phyloP scores from a whole-genome alignment of 1,139 yeast species.

The Ogataea hybrid region DNA sequence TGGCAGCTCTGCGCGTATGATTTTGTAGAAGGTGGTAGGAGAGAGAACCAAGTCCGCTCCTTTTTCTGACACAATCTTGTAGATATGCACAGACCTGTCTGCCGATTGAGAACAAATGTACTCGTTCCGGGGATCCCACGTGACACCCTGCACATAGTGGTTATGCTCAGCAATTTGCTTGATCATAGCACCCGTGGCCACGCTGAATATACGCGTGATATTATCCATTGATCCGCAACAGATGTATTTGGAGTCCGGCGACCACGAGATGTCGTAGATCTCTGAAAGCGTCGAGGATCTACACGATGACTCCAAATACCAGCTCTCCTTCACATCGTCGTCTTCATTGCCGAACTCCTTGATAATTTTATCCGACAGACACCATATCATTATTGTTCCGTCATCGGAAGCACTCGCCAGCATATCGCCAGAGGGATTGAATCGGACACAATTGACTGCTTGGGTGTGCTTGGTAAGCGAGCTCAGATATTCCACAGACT shows the following conservation, averaged over 20 bases:
- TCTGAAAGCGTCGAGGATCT: slow-evolving; percentile 63
- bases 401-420: slow-evolving; percentile 96
- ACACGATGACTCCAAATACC: slow-evolving; percentile 60
- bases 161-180: slow-evolving; percentile 68
- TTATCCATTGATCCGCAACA: slow-evolving; percentile 95
- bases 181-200: slow-evolving; percentile 56
- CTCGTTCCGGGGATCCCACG: slow-evolving; percentile 87
- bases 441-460: slow-evolving; percentile 90
- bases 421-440: slow-evolving; percentile 61
- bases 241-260: slow-evolving; percentile 72
- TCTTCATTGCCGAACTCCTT: slow-evolving; percentile 58
- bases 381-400: slow-evolving; percentile 85
- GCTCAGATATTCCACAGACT: slow-evolving; percentile 60
- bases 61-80: slow-evolving; percentile 36
- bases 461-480: slow-evolving; percentile 87
- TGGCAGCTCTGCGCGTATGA: slow-evolving; percentile 47
- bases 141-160: slow-evolving; percentile 93
- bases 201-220: slow-evolving; percentile 64
- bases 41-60: slow-evolving; percentile 32
- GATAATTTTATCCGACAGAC: slow-evolving; percentile 48
- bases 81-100: slow-evolving; percentile 76
- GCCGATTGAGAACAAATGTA: slow-evolving; percentile 86
- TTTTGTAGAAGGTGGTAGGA: slow-evolving; percentile 43
- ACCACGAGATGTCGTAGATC: slow-evolving; percentile 89
- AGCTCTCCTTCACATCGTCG: slow-evolving; percentile 65